These are phyloP conservation scores for Aspergillus asperescens DNA, from an alignment of 495 filamentous ascomycete species.

Conservation along the genomic window DNA sequence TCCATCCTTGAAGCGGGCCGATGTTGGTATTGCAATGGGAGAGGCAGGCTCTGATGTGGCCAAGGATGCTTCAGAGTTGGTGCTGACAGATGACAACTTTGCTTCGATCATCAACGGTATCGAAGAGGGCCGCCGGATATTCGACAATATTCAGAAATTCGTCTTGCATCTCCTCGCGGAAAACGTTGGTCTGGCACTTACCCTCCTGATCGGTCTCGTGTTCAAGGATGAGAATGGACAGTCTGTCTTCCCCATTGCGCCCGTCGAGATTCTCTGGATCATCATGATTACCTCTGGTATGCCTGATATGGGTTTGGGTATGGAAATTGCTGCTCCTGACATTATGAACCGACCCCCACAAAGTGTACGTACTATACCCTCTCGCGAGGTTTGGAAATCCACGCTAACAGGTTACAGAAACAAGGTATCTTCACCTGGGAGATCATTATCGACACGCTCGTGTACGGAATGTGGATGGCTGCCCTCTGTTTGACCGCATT, in stretches of 20 bases:
- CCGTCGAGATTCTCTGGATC: conserved; percentile 72
- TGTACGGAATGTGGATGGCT: conserved; percentile 69
- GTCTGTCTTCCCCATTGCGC: conserved; percentile 67
- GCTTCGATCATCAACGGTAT: conserved; percentile 72
- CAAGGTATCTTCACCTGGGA: conserved; percentile 66
- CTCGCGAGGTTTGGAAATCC: conserved; percentile 12
- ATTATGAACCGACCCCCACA: conserved; percentile 65
- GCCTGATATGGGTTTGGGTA: conserved; percentile 70
- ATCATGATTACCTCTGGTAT: conserved; percentile 72
- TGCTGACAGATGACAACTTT: conserved; percentile 80
- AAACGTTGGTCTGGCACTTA: conserved; percentile 66
- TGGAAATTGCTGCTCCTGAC: conserved; percentile 61
- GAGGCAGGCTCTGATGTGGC: conserved; percentile 73
- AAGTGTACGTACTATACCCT: conserved; percentile 34
- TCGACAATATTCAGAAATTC: conserved; percentile 77
- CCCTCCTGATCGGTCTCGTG: conserved; percentile 62
- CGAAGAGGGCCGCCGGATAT: conserved; percentile 66
- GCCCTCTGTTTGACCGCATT: conserved; percentile 62
- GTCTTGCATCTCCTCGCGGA: conserved; percentile 67
- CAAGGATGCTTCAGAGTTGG: conserved; percentile 79
- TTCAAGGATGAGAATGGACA: conserved; percentile 61
- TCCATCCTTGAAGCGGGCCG: conserved; percentile 71
- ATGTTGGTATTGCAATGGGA: conserved; percentile 84
- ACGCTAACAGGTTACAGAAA: conserved; percentile 43
- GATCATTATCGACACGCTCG: conserved; percentile 60